Base-by-base conservation (phyloP, 2,329 filamentous ascomycete genomes). In the Aspergillus fischeri region DNA sequence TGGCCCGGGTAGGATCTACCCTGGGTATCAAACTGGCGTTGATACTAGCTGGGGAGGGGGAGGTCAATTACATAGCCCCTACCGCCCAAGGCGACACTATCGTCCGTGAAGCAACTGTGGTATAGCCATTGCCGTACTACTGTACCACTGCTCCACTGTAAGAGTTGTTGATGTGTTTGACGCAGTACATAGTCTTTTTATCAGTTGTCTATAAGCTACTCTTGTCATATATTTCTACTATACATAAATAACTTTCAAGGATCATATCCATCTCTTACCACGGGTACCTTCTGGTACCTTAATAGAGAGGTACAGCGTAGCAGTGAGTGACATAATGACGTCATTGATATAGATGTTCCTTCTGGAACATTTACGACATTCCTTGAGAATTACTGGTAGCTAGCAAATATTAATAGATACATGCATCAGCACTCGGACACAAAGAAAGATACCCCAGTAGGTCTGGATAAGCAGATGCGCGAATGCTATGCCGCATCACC, bases 11-110 rank as follows among this genome's bases (percentile, higher is more conserved):
- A 8, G 73, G 73, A 6, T 69, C 67, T 10, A 65, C 60, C 7
- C 60, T 71, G 9, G 73, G 73, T 1, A 75, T 75, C 49, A 71
- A 70, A 52, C 52, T 75, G 49, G 73, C 73, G 1, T 56, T 68
- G 49, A 57, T 67, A 10, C 54, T 75, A 45, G 72, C 69, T 6
- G 24, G 49, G 27, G 54, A 60, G 4, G 6, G 49, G 14, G 20
- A 38, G 21, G 42, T 9, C 4, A 4, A 14, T 4, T 44, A 44
- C 21, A 11, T 38, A n/a, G 14, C n/a, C 8, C 10, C 3, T 44
- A 21, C 41, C 11, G 41, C 21, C n/a, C 41, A 10, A 11, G 41
- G 41, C 8, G 41, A 44, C 21, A 10, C 5, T 44, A 4, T 44
- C 10, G 8, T 44, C 20, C 20, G n/a, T 21, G 20, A 44, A 6